Evolutionary conservation across 768 basidiomycete species (phyloP).

Genomic region (Lentinula guzmanii): DNA sequence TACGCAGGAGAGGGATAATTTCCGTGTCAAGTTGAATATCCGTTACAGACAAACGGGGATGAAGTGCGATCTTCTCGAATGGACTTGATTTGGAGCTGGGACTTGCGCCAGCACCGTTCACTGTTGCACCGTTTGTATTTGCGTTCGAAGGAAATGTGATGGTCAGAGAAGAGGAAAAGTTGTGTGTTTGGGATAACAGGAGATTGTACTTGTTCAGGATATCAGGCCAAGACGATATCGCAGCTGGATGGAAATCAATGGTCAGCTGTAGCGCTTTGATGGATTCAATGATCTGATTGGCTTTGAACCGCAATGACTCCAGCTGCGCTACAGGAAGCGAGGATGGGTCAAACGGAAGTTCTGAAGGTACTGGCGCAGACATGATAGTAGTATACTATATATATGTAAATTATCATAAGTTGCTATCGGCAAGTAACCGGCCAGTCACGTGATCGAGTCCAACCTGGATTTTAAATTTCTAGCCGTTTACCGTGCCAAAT

Average conservation of each 20-base stretch:
- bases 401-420: background rate
- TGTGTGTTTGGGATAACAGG: constrained; percentile 77
- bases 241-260: constrained; percentile 50
- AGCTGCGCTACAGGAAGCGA: constrained; percentile 43
- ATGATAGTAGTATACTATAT: background rate
- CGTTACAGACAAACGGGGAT: constrained; percentile 51
- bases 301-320: constrained; percentile 72
- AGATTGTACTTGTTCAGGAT: constrained; percentile 83
- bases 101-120: constrained; percentile 12
- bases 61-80: constrained; percentile 63
- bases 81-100: constrained; percentile 29
- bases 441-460: background rate
- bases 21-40: constrained; percentile 70
- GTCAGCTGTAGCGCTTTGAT: constrained; percentile 59
- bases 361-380: constrained; percentile 6
- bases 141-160: constrained; percentile 24
- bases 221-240: constrained; percentile 84
- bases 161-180: constrained; percentile 60
- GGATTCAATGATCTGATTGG: constrained; percentile 75
- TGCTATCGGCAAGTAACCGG: background rate
- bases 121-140: constrained; percentile 4
- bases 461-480: background rate
- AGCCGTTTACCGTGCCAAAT: background rate
- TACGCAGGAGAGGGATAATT: constrained; percentile 68
- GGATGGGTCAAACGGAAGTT: background rate